phyloP scores from a whole-genome alignment of 306 rosid species.

The Acacia confusa region DNA sequence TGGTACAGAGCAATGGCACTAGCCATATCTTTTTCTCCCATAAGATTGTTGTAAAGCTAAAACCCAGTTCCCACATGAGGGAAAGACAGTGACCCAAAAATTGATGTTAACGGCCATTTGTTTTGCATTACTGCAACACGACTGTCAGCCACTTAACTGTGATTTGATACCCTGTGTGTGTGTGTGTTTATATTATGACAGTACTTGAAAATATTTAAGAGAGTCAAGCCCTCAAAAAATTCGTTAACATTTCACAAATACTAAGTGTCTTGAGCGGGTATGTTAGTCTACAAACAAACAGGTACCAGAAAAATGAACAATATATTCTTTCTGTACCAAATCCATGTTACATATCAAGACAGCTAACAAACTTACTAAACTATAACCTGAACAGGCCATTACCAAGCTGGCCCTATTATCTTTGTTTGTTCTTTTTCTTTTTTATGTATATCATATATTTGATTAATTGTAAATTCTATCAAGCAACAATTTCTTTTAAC shows the following conservation, averaged over 20 bases:
- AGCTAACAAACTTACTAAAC: neutral
- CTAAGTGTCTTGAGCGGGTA: neutral
- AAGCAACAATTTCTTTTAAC: neutral
- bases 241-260: too few relatives aligned
- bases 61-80: neutral
- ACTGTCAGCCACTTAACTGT: neutral
- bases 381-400: neutral
- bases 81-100: neutral
- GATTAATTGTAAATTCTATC: too few relatives aligned
- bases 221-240: too few relatives aligned
- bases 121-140: neutral
- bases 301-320: neutral
- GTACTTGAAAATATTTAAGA: too few relatives aligned
- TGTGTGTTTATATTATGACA: too few relatives aligned
- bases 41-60: too few relatives aligned
- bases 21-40: neutral
- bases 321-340: neutral
- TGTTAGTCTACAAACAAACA: neutral
- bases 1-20: neutral
- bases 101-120: neutral
- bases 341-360: neutral
- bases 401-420: neutral
- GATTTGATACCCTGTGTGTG: neutral
- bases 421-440: neutral
- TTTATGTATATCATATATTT: too few relatives aligned